phyloP scores from a whole-genome alignment of 768 basidiomycete species.

The Leccinellum albellum region DNA sequence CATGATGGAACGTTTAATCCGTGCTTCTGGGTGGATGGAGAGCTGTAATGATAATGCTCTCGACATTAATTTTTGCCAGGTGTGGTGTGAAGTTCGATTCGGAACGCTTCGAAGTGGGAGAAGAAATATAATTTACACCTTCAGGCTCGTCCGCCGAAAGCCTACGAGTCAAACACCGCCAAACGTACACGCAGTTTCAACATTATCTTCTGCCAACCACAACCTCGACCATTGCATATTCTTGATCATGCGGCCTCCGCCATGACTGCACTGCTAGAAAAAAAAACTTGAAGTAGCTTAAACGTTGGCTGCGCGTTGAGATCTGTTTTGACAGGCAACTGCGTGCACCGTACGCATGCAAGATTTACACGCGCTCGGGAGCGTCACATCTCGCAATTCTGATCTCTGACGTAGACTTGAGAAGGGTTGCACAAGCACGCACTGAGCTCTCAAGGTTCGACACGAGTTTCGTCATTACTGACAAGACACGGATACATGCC shows the following conservation, averaged over 20 bases:
- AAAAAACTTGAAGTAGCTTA: no score
- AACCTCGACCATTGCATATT: no score
- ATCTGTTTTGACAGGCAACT: background rate
- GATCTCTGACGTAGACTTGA: background rate
- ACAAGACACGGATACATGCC: background rate
- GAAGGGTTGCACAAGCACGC: background rate
- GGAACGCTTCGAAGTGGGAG: background rate
- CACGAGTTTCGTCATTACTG: background rate
- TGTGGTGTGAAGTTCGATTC: no score
- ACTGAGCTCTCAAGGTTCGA: background rate
- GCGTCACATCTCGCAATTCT: background rate
- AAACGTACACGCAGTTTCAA: background rate
- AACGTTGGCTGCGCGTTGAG: no score
- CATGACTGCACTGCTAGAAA: no score
- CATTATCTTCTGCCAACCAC: background rate
- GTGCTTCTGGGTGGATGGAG: background rate
- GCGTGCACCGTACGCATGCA: background rate
- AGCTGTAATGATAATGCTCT: background rate
- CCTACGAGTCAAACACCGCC: background rate
- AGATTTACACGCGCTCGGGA: background rate
- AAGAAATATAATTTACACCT: background rate
- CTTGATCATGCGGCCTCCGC: no score
- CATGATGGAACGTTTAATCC: background rate
- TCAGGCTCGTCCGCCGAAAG: background rate
- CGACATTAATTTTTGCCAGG: background rate